Evolutionary conservation across 2,329 filamentous ascomycete species (phyloP), one percentile per base, ranked within the genome.

Genomic region (Stagonosporopsis chrysanthemi): DNA sequence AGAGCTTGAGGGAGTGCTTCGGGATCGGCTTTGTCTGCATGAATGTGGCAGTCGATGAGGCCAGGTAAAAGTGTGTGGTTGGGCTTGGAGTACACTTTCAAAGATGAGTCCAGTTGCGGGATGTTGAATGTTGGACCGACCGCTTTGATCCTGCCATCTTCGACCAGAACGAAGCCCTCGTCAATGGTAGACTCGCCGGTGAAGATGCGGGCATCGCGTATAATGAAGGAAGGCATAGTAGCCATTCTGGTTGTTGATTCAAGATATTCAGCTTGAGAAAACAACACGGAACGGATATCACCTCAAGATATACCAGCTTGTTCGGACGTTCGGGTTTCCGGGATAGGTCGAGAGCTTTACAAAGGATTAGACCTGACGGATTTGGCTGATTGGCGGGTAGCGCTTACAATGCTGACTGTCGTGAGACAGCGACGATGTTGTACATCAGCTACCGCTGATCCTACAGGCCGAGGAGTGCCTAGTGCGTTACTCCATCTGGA

Each of bases 41-140:
- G 82, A 26, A 83, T 78, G 59, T 83, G 82, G 39, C 74, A 77
- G 60, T 84, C 82, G 28, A 84, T 83, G 5, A 84, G 66, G 1
- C 82, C 82, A 1, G 82, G 82, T 0, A 84, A 69, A 0, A 83
- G 58, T 0, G 82, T 83, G 57, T 82, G 77, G 7, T 76, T 77
- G 2, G 80, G 78, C 51, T 76, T 80, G 4, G 79, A 79, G 53
- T 80, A 72, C 4, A 72, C 72, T 3, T 63, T 66, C 61, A 38
- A 1, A 58, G 52, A 3, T 48, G 62, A 4, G 7, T 49, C 39
- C 12, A 49, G 36, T 7, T 58, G 43, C n/a, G 57, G 66, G n/a
- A 58, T 56, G n/a, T 40, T 61, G 41, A 56, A 66, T 1, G 51
- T 55, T 3, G 63, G 61, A 4, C 72, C 73, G 3, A 75, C 58